A percentile compares a stretch with the other conserved stretches of the same genome.
Evolutionary conservation across 805 yeast species (phyloP).

Genomic region (Martiniozyma abietophila): DNA sequence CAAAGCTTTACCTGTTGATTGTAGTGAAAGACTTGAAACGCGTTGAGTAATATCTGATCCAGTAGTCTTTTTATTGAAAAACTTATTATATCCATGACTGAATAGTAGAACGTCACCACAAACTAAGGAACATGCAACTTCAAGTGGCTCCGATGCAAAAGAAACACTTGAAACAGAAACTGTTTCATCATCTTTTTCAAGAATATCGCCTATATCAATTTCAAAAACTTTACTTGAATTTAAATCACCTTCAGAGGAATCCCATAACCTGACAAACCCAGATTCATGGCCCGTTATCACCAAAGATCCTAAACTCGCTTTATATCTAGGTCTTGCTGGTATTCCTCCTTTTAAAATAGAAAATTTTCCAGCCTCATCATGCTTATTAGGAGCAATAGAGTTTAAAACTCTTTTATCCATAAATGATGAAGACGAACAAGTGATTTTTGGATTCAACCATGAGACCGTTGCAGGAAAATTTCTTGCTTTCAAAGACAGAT

Average conservation of each 20-base stretch:
- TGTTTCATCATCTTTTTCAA: constrained; percentile 34
- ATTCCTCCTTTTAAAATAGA: constrained; percentile 71
- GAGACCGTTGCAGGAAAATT: constrained; percentile 75
- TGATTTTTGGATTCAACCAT: constrained; percentile 67
- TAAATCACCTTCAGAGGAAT: constrained; percentile 68
- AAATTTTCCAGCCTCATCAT: background rate
- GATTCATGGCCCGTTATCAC: constrained; percentile 80
- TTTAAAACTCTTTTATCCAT: constrained; percentile 23
- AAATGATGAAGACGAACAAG: constrained; percentile 43
- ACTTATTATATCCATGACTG: constrained; percentile 18
- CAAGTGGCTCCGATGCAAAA: constrained; percentile 70
- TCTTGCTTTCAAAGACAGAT: constrained; percentile 40
- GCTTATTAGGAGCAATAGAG: constrained; percentile 14
- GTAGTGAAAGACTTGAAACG: constrained; percentile 5
- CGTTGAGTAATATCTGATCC: no score
- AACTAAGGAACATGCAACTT: constrained; percentile 57
- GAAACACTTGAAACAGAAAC: constrained; percentile 50
- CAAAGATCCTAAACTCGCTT: constrained; percentile 45
- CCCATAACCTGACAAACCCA: constrained; percentile 79
- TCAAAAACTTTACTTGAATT: constrained; percentile 52
- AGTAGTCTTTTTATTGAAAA: no score
- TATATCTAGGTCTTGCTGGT: constrained; percentile 42
- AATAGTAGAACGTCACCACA: constrained; percentile 71
- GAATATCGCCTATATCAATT: constrained; percentile 41
- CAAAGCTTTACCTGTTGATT: constrained; percentile 13